Evolutionary conservation across 164 flowering plant species (phyloP), one percentile per base, ranked within the genome.

Genomic region (Tinospora cordifolia): DNA sequence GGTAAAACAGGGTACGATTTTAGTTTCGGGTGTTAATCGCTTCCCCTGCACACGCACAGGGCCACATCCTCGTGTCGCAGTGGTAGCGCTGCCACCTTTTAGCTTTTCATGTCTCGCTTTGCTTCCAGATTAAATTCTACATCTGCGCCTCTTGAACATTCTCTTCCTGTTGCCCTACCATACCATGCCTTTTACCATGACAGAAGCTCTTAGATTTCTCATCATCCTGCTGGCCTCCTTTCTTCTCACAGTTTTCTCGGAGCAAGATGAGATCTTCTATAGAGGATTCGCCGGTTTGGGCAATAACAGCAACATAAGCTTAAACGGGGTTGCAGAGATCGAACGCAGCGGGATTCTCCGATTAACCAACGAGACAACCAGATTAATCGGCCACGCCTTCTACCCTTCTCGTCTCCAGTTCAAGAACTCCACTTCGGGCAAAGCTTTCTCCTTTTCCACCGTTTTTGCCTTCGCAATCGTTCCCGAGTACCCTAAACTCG

Each of bases 321-420:
- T 85, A 39, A 58, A 36, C 24, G 86, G 88, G 9, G 22, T 72
- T 11, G 83, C 90, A 44, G 72, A 70, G 80, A 76, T 87, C 34
- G 44, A 74, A 15, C 13, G 62, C 8, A 75, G 71, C 22, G 90
- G 90, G 17, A 66, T 84, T 30, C 74, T 66, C n/a, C 47, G 63
- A 7, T 41, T 72, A 6, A 72, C 74, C 25, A 66, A 66, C 34
- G 65, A 54, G 17, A 34, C 38, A n/a, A 57, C 17, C 7, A 21
- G 25, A 24, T 12, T 27, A 3, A 49, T 49, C 5, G 74, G 74
- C 3, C 67, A 34, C n/a, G 74, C 68, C 36, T 71, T 71, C 36
- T 65, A 64, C 47, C 44, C 36, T 3, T 14, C 15, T 36, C 68
- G 68, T 11, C 12, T 71, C 11, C 67, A 19, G 12, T 63, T 49